Evolutionary conservation across 768 basidiomycete species (phyloP).

Genomic region (Harrya chromipes): DNA sequence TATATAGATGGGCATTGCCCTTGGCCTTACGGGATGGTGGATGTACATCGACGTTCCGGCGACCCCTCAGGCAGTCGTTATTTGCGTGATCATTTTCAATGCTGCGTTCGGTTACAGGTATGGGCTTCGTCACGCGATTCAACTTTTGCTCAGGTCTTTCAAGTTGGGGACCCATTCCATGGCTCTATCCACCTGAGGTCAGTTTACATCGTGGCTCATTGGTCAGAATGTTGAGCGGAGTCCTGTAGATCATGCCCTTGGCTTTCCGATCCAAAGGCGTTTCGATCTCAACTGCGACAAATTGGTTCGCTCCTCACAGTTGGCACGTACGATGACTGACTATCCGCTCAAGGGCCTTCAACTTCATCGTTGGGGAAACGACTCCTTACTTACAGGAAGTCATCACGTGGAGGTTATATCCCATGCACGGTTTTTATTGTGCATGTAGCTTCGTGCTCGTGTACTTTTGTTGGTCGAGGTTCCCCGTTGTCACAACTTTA

Average conservation of each 20-base stretch:
- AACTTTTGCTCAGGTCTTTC: constrained; percentile 1
- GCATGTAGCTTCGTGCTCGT: constrained; percentile 82
- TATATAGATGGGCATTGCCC: constrained; percentile 72
- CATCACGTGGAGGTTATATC: constrained; percentile 90
- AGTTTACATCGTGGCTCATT: constrained; percentile 2
- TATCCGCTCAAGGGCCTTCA: constrained; percentile 54
- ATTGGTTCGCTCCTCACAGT: constrained; percentile 39
- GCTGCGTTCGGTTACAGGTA: constrained; percentile 89
- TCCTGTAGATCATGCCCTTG: constrained; percentile 80
- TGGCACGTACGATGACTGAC: constrained; percentile 9
- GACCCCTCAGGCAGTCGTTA: constrained; percentile 85
- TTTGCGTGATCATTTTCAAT: constrained; percentile 89
- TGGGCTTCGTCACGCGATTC: constrained; percentile 3
- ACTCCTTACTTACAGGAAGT: constrained; percentile 85
- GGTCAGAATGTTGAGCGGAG: constrained; percentile 1
- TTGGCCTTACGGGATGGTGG: constrained; percentile 87
- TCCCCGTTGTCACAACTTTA: not conserved
- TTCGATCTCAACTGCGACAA: constrained; percentile 88
- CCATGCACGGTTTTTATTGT: constrained; percentile 95
- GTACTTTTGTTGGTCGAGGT: constrained; percentile 63
- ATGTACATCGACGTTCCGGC: constrained; percentile 85
- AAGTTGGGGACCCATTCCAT: constrained; percentile 85
- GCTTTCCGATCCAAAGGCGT: constrained; percentile 93
- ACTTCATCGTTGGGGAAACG: constrained; percentile 83
- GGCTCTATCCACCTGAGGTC: constrained; percentile 87